Percentiles rank a stretch among this genome's conserved stretches.
Evolutionary conservation across 371 early-diverging fungal species (phyloP).

Genomic region (Catenaria anguillulae): DNA sequence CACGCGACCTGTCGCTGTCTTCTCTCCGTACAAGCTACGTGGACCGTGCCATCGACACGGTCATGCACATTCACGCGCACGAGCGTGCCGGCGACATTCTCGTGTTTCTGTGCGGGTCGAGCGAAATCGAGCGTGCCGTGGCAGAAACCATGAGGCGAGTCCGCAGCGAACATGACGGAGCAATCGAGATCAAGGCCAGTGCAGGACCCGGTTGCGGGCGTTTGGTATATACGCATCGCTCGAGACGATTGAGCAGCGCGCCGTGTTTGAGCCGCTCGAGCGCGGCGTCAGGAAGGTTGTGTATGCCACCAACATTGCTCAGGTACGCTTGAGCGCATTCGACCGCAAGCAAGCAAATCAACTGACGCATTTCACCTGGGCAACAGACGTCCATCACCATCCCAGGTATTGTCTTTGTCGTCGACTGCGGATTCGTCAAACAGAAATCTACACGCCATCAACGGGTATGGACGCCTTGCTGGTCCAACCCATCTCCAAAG

Average conservation of each 20-base stretch:
- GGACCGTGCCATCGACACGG: slow-evolving; percentile 52
- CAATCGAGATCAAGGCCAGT: slow-evolving; percentile 8
- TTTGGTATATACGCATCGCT: slow-evolving; percentile 33
- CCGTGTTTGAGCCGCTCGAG: slow-evolving; percentile 24
- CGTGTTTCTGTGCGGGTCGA: slow-evolving; percentile 83
- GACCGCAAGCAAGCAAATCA: too few relatives aligned
- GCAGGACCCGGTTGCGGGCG: slow-evolving; percentile 14
- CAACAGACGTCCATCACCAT: slow-evolving; percentile 61
- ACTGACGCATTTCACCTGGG: too few relatives aligned
- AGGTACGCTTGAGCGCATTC: slow-evolving; percentile 13
- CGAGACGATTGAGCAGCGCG: slow-evolving; percentile 24
- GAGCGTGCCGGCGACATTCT: slow-evolving; percentile 62
- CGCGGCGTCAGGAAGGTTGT: slow-evolving; percentile 35
- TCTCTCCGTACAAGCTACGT: slow-evolving; percentile 51
- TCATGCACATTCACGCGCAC: slow-evolving; percentile 53
- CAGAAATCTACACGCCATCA: slow-evolving; percentile 64
- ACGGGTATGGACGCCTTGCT: slow-evolving; percentile 61
- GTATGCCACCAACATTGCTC: slow-evolving; percentile 56
- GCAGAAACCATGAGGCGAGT: slow-evolving; percentile 24
- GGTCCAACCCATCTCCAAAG: slow-evolving; percentile 56
- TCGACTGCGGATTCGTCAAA: slow-evolving; percentile 87
- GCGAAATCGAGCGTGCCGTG: slow-evolving; percentile 68
- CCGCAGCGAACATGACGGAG: slow-evolving; percentile 13
- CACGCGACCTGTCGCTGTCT: slow-evolving; percentile 29
- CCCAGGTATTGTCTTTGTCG: slow-evolving; percentile 77